Evolutionary conservation across 768 basidiomycete species (phyloP).

Genomic region (Phaeolepiota aurea): DNA sequence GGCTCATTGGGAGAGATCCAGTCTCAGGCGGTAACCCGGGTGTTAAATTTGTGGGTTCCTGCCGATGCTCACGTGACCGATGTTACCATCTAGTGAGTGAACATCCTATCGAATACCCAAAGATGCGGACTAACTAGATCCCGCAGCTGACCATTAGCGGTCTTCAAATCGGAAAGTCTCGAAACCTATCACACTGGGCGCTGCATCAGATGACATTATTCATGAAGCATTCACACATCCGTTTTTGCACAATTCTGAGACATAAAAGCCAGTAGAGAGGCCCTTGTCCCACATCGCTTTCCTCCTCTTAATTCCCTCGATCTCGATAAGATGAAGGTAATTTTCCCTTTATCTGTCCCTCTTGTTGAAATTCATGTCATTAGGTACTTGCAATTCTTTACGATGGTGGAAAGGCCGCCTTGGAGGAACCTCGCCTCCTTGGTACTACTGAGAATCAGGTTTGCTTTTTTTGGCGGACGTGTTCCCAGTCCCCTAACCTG

Average conservation of each 20-base stretch:
- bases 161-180: constrained; percentile 9
- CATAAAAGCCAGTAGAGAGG: constrained; percentile 11
- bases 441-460: constrained; percentile 80
- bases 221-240: constrained; percentile 2
- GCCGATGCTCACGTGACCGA: not conserved
- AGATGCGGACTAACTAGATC: not conserved
- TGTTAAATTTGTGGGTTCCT: not conserved
- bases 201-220: constrained; percentile 12
- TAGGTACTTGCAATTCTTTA: constrained; percentile 73
- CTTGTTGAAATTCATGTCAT: constrained; percentile 2
- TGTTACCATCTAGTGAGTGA: not conserved
- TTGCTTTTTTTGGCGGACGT: constrained; percentile 4
- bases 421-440: constrained; percentile 64
- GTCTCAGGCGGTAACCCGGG: not conserved
- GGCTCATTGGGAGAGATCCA: no score
- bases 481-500: not conserved
- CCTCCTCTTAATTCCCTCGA: not conserved
- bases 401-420: constrained; percentile 56
- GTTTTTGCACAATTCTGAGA: constrained; percentile 7
- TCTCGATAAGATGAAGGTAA: constrained; percentile 34
- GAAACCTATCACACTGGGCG: constrained; percentile 3
- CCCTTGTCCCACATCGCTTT: not conserved
- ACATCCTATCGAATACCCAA: not conserved
- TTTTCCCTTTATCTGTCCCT: not conserved
- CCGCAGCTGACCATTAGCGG: constrained; percentile 2